Base-by-base conservation (phyloP, 2,329 filamentous ascomycete species). In the Nigrospora oryzae region DNA sequence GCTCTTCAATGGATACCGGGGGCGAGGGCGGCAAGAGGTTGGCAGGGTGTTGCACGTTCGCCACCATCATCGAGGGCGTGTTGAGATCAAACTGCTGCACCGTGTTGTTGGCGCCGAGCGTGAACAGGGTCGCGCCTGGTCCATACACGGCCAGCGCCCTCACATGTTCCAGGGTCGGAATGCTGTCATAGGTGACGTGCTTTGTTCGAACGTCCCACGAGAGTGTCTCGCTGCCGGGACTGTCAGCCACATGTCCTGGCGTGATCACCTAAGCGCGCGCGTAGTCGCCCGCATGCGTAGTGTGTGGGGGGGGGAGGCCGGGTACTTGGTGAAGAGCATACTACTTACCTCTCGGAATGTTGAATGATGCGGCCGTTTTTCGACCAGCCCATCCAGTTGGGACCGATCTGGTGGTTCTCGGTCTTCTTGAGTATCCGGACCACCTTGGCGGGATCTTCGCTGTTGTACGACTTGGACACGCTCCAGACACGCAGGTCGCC, bases 191-290 rank as follows among this genome's bases (percentile, higher is more conserved):
- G 3, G 89, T 90, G 54, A 98, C 89, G 59, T 95, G 84, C 63
- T 97, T 97, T n/a, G 93, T 98, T 51, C 90, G 80, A 38, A 98
- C 93, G 71, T 98, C 93, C 91, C 93, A 98, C 46, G 89, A 85
- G 56, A 87, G 83, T 34, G 90, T 95, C 73, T 95, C 86, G 45
- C 90, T 89, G 60, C 56, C 51, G 40, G 49, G 47, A 44, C 51
- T 58, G 55, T 60, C 46, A 61, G 58, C 49, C 36, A 49, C 30
- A 47, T 35, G 34, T 41, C 36, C 50, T 46, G 44, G 33, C 57
- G 53, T 55, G 23, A 28, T 50, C 51, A 47, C 55, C 19, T 72
- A 70, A 69, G 67, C 70, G 70, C 70, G 70, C 70, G 70, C 65
- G 60, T 70, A 65, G 47, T 44, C 52, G 41, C 54, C 48, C 51